These are phyloP conservation scores for Pholiota microspora DNA, from an alignment of 768 basidiomycete species.

Conservation along the genomic window DNA sequence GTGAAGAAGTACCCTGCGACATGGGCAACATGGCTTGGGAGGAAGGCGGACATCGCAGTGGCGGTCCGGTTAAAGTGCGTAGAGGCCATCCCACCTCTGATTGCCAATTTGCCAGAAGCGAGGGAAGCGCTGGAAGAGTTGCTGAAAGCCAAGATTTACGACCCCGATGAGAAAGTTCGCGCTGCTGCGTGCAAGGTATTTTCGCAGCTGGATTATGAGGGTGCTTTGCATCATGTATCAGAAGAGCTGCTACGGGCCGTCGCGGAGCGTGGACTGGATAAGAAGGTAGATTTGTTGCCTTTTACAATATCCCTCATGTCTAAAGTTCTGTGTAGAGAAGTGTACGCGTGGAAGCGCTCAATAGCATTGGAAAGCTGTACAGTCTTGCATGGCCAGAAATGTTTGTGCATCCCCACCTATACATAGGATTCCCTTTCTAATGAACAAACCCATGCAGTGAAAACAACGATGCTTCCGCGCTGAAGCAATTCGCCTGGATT, in stretches of 20 bases:
- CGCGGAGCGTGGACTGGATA: conserved; percentile 76
- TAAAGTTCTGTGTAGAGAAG: conserved; percentile 36
- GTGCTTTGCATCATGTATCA: conserved; percentile 78
- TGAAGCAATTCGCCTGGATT: conserved; percentile 90
- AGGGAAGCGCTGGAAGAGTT: conserved; percentile 69
- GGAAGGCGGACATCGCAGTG: conserved; percentile 74
- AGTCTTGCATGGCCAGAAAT: conserved; percentile 86
- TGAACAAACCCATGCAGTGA: conserved; percentile 64
- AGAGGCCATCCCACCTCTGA: conserved; percentile 60
- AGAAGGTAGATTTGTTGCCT: conserved; percentile 56
- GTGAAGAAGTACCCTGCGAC: conserved; percentile 77
- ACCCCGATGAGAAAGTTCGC: conserved; percentile 91
- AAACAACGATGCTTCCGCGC: conserved; percentile 68
- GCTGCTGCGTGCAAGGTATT: conserved; percentile 82
- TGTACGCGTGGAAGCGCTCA: conserved; percentile 77
- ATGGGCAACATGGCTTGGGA: conserved; percentile 81
- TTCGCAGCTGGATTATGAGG: conserved; percentile 87
- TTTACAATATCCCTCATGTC: neutral
- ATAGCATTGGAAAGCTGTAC: conserved; percentile 75
- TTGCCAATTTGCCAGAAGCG: conserved; percentile 66
- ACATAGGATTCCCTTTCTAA: too few relatives aligned
- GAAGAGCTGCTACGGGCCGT: conserved; percentile 59
- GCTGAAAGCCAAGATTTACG: conserved; percentile 63
- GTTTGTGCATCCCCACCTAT: too few relatives aligned
- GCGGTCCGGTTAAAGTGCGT: conserved; percentile 77